Base-by-base conservation (phyloP, 192 early-diverging fungal genomes). In the Gorgonomyces haynaldii region DNA sequence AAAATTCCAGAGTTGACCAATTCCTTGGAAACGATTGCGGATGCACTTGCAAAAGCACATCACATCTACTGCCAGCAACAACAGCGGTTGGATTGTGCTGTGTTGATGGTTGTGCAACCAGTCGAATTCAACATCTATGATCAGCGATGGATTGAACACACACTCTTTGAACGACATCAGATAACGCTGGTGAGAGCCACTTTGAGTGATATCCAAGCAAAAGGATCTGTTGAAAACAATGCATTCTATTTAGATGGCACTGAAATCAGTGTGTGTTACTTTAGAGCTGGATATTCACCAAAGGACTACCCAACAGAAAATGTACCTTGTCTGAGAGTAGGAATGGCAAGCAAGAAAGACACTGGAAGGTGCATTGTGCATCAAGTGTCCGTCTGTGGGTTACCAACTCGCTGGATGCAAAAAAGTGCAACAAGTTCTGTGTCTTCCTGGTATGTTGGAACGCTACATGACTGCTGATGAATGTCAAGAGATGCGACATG, bases 331-430 rank as follows among this genome's bases (percentile, higher is more conserved):
- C 32, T 78, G 81, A n/a, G n/a, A n/a, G n/a, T 24, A 78, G 82
- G 82, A 91, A 72, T 97, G 93, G 93, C 67, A 80, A 16, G 88
- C 82, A 1, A 72, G 94, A 52, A 65, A 85, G 36, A 62, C 84
- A 36, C 65, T 94, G 4, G 94, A 98, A 52, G 68, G 72, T 24
- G 89, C 90, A 1, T 56, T 74, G 9, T 60, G 88, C 0, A 78
- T 98, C 49, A 85, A 93, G 41, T 91, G 88, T 52, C 94, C 94
- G 25, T 85, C 69, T 23, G 67, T 85, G 16, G 83, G 86, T 2
- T 92, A 95, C 45, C 94, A 98, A 39, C 60, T 98, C 19, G 83
- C 82, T 4, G 94, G 94, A n/a, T 74, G 85, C 30, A 98, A 98
- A 61, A 98, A 98, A 53, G 76, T 94, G 7, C 94, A 98, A 57